Base-by-base conservation (phyloP, 2,329 filamentous ascomycete genomes). In the Nemania serpens region DNA sequence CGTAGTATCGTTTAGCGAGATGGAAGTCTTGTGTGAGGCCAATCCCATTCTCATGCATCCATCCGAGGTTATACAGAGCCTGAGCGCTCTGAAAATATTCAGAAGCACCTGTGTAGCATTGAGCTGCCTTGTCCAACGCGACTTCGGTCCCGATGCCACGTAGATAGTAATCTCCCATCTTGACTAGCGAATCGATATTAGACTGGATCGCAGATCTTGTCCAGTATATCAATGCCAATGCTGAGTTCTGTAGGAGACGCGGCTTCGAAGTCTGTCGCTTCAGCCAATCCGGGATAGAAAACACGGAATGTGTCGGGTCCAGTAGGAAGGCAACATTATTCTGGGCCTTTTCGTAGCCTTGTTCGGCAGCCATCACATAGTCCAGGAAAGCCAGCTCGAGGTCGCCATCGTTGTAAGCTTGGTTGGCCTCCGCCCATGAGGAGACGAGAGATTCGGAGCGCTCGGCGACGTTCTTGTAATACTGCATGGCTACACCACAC, bases 21-120 rank as follows among this genome's bases (percentile, higher is more conserved):
- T 99, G 95, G 74, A 96, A 99, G 73, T 99, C 95, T 74, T 99
- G 95, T 56, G 91, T 89, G 18, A 98, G 85, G 1, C 93, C 92
- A 51, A 98, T 83, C 7, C 95, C 95, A 71, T 98, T 97, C 77
- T 99, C 95, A 72, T 99, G 93, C 94, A 99, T 98, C 95, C 95
- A 99, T 5, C 95, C 96, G 13, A 99, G 81, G 70, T 99, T 98
- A 85, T 93, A 99, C 59, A 97, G 86, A 13, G 96, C 95, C 76
- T 99, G 96, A 2, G 94, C 95, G 69, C 92, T 96, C 72, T 93
- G 90, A 68, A 94, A 88, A 61, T 91, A 93, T 72, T 99, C 95
- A 0, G 93, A 93, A 1, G 95, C 95, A 3, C 91, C 91, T 55
- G 91, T 89, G 71, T 99, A 99, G 78, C 95, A 99, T 46, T 90